Evolutionary conservation across 2,329 filamentous ascomycete species (phyloP).

Genomic region (Penicillium griseofulvum): DNA sequence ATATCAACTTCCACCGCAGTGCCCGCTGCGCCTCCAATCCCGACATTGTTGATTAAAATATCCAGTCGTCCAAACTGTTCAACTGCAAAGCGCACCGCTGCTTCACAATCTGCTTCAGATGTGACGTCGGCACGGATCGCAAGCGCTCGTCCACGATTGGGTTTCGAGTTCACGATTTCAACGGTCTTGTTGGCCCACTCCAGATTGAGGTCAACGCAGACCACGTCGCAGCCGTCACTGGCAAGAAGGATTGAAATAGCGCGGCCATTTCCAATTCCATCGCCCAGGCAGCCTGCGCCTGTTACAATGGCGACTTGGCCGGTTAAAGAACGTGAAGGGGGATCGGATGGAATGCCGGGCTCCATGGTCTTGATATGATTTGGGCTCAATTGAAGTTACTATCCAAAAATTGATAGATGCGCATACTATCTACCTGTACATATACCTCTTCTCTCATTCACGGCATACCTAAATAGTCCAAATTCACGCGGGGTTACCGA

Average conservation of each 20-base stretch:
- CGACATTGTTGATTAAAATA: constrained; percentile 65
- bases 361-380: constrained; percentile 14
- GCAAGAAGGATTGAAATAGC: constrained; percentile 58
- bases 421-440: background rate
- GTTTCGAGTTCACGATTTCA: constrained; percentile 49
- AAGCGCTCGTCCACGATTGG: constrained; percentile 35
- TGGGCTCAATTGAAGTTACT: background rate
- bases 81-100: constrained; percentile 38
- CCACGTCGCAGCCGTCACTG: constrained; percentile 56
- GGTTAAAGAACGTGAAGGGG: constrained; percentile 22
- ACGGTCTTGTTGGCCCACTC: constrained; percentile 54
- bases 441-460: background rate
- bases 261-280: constrained; percentile 63
- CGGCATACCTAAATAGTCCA: background rate
- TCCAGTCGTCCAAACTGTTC: constrained; percentile 56
- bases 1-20: constrained; percentile 62
- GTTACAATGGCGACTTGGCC: constrained; percentile 51
- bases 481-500: constrained; percentile 5
- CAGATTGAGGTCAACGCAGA: constrained; percentile 57
- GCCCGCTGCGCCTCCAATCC: constrained; percentile 58
- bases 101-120: constrained; percentile 51
- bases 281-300: constrained; percentile 56
- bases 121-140: constrained; percentile 54
- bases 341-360: constrained; percentile 15
- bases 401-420: background rate